These are phyloP conservation scores for Aspergillus sp. DNA, from an alignment of 2,329 filamentous ascomycete genomes.

Conservation along the genomic window DNA sequence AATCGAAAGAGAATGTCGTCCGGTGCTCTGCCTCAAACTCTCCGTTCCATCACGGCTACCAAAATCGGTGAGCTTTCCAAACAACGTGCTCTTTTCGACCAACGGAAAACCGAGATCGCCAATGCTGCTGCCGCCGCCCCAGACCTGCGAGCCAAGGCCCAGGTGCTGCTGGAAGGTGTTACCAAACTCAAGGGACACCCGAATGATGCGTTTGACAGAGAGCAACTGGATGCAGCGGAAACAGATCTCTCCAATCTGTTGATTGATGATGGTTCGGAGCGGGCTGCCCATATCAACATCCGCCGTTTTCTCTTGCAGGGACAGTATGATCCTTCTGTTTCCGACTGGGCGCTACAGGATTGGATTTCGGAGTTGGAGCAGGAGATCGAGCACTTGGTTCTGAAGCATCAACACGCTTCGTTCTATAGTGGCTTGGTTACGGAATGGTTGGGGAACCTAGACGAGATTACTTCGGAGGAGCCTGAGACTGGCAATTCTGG, in stretches of 20 bases:
- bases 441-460: constrained; percentile 45
- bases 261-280: constrained; percentile 15
- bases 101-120: constrained; percentile 39
- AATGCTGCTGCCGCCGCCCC: constrained; percentile 22
- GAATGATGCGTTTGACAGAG: constrained; percentile 28
- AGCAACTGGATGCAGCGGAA: constrained; percentile 22
- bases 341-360: constrained; percentile 37
- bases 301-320: constrained; percentile 49
- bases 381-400: constrained; percentile 45
- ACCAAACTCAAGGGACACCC: constrained; percentile 32
- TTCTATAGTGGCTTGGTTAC: constrained; percentile 52
- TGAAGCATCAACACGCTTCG: constrained; percentile 50
- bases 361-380: constrained; percentile 45
- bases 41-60: constrained; percentile 49
- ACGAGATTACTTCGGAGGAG: constrained; percentile 13
- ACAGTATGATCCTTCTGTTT: constrained; percentile 48
- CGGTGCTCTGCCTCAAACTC: constrained; percentile 44
- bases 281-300: constrained; percentile 37
- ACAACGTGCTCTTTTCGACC: constrained; percentile 45
- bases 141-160: constrained; percentile 26
- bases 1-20: not conserved
- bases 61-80: constrained; percentile 53
- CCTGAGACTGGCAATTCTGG: constrained; percentile 37
- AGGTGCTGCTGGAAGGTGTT: constrained; percentile 30
- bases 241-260: not conserved